A percentile compares a stretch with the other conserved stretches of the same genome.
Conservation (phyloP, 306 rosid species). For the Rosa multiflora region DNA sequence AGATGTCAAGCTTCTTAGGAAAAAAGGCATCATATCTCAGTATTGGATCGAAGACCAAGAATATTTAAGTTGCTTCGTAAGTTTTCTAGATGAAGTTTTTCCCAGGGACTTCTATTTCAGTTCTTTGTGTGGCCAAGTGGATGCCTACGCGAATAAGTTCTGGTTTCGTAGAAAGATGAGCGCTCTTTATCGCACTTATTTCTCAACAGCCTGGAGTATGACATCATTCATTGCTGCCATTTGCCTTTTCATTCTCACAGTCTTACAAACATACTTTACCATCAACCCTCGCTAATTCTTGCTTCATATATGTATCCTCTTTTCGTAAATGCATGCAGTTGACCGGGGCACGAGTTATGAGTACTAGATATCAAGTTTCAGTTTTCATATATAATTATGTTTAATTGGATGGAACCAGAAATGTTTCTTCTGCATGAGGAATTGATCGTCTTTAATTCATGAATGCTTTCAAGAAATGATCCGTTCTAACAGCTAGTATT, state of each 20-base stretch:
- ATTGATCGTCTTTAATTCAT: too few species aligned
- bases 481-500: too few species aligned
- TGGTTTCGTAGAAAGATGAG: neutral
- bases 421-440: neutral
- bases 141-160: neutral
- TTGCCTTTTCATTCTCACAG: neutral
- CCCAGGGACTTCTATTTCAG: constrained; percentile 20
- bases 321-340: neutral
- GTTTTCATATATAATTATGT: neutral
- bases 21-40: neutral
- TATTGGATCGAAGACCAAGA: neutral
- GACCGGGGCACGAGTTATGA: neutral
- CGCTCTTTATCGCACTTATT: neutral
- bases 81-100: constrained; percentile 22
- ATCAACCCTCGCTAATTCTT: neutral
- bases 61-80: constrained; percentile 3
- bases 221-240: neutral
- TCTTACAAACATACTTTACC: neutral
- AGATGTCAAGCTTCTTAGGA: constrained; percentile 8
- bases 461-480: neutral
- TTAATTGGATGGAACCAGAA: neutral
- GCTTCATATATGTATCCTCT: neutral
- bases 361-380: neutral
- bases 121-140: neutral
- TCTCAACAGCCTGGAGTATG: constrained; percentile 8